Conservation (phyloP, 371 early-diverging fungal genomes). For the Blastocladiella emersonii region DNA sequence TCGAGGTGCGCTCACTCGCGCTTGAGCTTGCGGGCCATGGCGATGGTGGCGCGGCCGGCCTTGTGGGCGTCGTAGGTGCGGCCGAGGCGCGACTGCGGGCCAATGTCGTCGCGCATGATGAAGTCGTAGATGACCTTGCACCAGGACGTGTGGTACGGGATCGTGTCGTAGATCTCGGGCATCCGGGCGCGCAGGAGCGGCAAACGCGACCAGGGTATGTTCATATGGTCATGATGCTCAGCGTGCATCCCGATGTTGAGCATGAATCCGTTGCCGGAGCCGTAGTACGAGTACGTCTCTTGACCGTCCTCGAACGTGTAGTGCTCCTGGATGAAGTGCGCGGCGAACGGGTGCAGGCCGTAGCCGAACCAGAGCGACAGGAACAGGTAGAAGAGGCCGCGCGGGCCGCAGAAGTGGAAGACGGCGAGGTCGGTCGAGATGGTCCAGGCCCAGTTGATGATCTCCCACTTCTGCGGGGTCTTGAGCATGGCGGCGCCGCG, state of each 20-base stretch:
- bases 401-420: conserved; percentile 41
- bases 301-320: conserved; percentile 81
- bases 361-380: conserved; percentile 76
- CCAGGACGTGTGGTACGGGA: conserved; percentile 85
- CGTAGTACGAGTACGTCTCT: conserved; percentile 97
- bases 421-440: conserved; percentile 43
- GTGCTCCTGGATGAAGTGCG: conserved; percentile 95
- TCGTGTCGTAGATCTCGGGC: conserved; percentile 75
- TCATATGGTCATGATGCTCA: conserved; percentile 93
- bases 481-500: conserved; percentile 70
- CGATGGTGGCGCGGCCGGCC: conserved; percentile 1
- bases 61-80: conserved; percentile 57
- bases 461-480: conserved; percentile 61
- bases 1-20: neutral
- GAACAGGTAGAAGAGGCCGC: conserved; percentile 58
- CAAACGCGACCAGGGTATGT: conserved; percentile 78
- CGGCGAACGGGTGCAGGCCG: conserved; percentile 87
- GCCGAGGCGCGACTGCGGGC: conserved; percentile 74
- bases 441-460: conserved; percentile 55
- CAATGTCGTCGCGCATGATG: conserved; percentile 50
- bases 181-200: conserved; percentile 68
- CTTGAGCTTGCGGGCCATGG: neutral
- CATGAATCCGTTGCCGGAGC: conserved; percentile 64
- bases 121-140: conserved; percentile 65
- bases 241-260: conserved; percentile 90